Percentiles rank a stretch among this genome's conserved stretches.
These are phyloP conservation scores for Solanum ossicruentum DNA, from an alignment of 257 asterid genomes.

Conservation along the genomic window DNA sequence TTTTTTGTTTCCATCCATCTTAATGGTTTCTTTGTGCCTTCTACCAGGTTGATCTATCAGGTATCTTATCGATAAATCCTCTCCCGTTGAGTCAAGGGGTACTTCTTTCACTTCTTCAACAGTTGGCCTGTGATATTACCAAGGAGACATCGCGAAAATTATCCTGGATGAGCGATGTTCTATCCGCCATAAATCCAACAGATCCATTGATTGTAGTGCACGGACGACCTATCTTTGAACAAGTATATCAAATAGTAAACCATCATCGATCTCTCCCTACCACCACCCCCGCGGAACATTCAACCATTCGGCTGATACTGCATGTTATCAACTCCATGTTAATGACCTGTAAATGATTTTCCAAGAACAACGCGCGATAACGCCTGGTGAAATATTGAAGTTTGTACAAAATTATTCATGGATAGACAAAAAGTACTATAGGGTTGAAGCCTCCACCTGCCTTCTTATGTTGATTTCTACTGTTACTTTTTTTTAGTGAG, in stretches of 20 bases:
- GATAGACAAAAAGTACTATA: not conserved
- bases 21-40: not conserved
- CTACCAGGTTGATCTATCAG: conserved; percentile 62
- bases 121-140: conserved; percentile 67
- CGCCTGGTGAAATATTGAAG: not conserved
- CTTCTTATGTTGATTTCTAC: not conserved
- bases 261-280: conserved; percentile 73
- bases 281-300: conserved; percentile 30
- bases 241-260: conserved; percentile 72
- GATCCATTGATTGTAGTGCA: conserved; percentile 71
- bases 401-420: conserved; percentile 16
- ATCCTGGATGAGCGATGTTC: conserved; percentile 83
- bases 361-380: not conserved
- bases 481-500: not conserved
- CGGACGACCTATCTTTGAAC: conserved; percentile 86
- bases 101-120: conserved; percentile 84
- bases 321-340: conserved; percentile 89
- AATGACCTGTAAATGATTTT: conserved; percentile 55
- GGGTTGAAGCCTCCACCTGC: not conserved
- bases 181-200: conserved; percentile 60
- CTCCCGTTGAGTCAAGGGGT: conserved; percentile 96
- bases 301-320: conserved; percentile 67
- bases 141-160: conserved; percentile 59
- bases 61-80: conserved; percentile 56
- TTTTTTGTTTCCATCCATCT: not conserved